A percentile compares a stretch with the other conserved stretches of the same genome.
phyloP scores from a whole-genome alignment of 192 early-diverging fungal species.

The Rhizoclosmatium globosum region DNA sequence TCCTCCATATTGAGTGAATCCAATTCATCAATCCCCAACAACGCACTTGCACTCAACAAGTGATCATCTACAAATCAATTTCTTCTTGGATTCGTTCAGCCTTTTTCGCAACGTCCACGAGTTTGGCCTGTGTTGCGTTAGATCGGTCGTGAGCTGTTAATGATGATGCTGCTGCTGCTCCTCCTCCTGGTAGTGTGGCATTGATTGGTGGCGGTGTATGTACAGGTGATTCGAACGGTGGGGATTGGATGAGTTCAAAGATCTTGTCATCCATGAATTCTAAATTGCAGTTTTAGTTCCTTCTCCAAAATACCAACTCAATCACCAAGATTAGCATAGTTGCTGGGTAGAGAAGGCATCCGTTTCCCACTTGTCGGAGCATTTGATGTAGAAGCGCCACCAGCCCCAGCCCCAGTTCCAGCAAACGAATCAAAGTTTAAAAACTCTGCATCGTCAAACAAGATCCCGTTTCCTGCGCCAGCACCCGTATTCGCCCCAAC shows the following conservation, averaged over 20 bases:
- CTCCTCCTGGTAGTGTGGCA: neutral
- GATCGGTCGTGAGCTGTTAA: neutral
- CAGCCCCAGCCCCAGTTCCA: slow-evolving; percentile 7
- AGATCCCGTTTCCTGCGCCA: neutral
- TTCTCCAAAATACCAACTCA: neutral
- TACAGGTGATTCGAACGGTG: neutral
- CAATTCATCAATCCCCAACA: slow-evolving; percentile 36
- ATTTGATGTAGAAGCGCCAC: neutral
- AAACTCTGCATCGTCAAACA: slow-evolving; percentile 19
- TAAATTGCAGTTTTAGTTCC: neutral
- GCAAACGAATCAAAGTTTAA: slow-evolving; percentile 9
- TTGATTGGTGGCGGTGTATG: neutral
- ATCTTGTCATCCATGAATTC: slow-evolving; percentile 34
- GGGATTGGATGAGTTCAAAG: slow-evolving; percentile 34
- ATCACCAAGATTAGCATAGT: neutral
- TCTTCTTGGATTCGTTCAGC: slow-evolving; percentile 49
- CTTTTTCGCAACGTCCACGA: slow-evolving; percentile 20
- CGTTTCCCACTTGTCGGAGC: slow-evolving; percentile 6
- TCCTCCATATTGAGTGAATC: slow-evolving; percentile 35
- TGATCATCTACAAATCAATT: slow-evolving; percentile 57
- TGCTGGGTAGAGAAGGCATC: slow-evolving; percentile 18
- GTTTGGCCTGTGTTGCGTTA: slow-evolving; percentile 3
- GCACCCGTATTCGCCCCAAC: neutral
- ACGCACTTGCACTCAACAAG: slow-evolving; percentile 17
- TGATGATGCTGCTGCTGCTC: neutral